Conservation (phyloP, 2,329 filamentous ascomycete species). For the Fusarium paranaense region DNA sequence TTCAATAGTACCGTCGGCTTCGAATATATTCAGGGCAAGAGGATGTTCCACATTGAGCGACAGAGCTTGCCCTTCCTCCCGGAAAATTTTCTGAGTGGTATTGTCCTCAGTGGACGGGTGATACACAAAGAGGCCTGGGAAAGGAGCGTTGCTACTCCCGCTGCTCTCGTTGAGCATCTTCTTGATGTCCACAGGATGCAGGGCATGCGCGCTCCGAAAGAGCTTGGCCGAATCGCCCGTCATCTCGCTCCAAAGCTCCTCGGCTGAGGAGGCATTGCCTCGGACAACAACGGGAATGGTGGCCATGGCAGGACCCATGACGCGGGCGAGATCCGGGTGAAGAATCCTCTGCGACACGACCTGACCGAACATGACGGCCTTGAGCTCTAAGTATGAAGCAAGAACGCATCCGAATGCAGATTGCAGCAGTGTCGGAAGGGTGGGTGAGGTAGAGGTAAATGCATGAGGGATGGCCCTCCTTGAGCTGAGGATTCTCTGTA, state of each 20-base stretch:
- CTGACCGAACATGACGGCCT: constrained; percentile 8
- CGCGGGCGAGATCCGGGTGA: background rate
- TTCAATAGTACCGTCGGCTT: background rate
- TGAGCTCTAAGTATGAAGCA: constrained; percentile 11
- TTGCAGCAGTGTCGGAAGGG: background rate
- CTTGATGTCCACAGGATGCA: constrained; percentile 24
- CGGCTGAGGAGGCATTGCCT: background rate
- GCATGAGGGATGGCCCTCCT: background rate
- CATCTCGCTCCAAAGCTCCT: constrained; percentile 17
- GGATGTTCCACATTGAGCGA: constrained; percentile 29
- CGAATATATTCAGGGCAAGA: constrained; percentile 19
- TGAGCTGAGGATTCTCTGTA: constrained; percentile 3
- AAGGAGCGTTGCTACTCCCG: background rate
- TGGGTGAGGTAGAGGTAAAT: background rate
- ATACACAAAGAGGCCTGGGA: constrained; percentile 21
- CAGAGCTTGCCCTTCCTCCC: constrained; percentile 13
- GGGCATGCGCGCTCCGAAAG: background rate
- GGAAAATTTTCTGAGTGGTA: background rate
- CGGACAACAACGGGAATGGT: constrained; percentile 18
- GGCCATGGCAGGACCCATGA: constrained; percentile 21
- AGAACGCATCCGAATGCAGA: constrained; percentile 22
- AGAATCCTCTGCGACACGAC: constrained; percentile 15
- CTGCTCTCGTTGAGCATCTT: constrained; percentile 18
- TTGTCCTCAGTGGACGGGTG: constrained; percentile 3
- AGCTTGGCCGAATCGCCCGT: background rate